Percentiles rank a stretch among this genome's conserved stretches.
phyloP scores from a whole-genome alignment of 2,329 filamentous ascomycete genomes.

The Zymoseptoria passerinii region DNA sequence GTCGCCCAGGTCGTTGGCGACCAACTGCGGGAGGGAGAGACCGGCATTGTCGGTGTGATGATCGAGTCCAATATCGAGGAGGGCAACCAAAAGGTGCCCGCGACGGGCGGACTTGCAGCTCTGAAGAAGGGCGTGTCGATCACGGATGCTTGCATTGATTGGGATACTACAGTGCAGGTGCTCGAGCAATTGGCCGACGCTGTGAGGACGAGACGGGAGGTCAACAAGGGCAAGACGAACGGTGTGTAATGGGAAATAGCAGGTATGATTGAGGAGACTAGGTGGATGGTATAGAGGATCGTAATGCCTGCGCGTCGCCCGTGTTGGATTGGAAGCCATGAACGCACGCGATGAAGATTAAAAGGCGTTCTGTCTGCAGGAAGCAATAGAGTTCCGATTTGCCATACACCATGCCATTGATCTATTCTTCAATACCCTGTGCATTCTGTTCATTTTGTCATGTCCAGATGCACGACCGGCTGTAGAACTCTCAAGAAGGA shows the following conservation, averaged over 20 bases:
- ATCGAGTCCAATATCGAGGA: conserved; percentile 98
- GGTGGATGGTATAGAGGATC: no score
- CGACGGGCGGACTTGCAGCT: conserved; percentile 61
- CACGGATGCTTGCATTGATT: conserved; percentile 92
- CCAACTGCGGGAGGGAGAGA: conserved; percentile 80
- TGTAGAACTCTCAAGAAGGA: not conserved
- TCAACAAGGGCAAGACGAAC: conserved; percentile 22
- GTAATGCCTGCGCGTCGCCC: no score
- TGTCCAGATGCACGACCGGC: not conserved
- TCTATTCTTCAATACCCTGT: no score
- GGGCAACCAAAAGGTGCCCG: conserved; percentile 66
- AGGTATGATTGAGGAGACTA: not conserved
- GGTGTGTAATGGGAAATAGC: conserved; percentile 13
- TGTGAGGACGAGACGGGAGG: conserved; percentile 63
- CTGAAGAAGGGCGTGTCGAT: conserved; percentile 89
- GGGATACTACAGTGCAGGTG: conserved; percentile 74
- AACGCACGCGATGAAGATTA: no score
- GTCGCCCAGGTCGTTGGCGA: conserved; percentile 75
- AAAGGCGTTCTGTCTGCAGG: no score
- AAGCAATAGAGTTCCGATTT: no score
- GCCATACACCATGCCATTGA: no score
- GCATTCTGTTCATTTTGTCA: no score
- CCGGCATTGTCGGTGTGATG: conserved; percentile 90
- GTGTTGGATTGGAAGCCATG: no score
- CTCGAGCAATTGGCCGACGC: conserved; percentile 80